Evolutionary conservation across 1,284 basidiomycete species (phyloP).

Genomic region (Cryptococcus neoformans): DNA sequence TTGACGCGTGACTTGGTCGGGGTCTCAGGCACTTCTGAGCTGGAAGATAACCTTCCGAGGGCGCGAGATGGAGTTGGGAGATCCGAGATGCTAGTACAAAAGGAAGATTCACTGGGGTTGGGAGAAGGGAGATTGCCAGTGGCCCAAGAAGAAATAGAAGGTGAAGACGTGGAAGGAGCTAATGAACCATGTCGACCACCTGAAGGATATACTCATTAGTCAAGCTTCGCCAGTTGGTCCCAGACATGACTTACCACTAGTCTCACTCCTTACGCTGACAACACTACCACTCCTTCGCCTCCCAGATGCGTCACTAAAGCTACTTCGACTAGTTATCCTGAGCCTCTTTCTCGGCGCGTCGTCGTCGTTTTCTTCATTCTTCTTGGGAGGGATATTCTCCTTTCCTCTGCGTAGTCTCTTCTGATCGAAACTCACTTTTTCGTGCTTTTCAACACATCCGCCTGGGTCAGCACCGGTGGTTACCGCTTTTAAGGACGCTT

Average conservation of each 20-base stretch:
- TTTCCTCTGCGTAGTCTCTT: slow-evolving; percentile 38
- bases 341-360: slow-evolving; percentile 28
- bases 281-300: slow-evolving; percentile 31
- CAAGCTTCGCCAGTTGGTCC: neutral
- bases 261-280: slow-evolving; percentile 40
- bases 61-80: too few species aligned
- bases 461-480: slow-evolving; percentile 5
- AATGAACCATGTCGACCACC: slow-evolving; percentile 22
- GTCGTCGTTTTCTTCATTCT: slow-evolving; percentile 23
- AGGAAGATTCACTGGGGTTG: too few species aligned
- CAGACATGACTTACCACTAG: slow-evolving; percentile 6
- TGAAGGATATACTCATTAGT: neutral
- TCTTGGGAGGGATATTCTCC: slow-evolving; percentile 45
- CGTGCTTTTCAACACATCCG: slow-evolving; percentile 5
- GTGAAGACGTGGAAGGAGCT: slow-evolving; percentile 20
- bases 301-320: slow-evolving; percentile 4
- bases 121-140: too few species aligned
- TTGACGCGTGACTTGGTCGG: too few species aligned
- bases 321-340: slow-evolving; percentile 22
- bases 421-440: slow-evolving; percentile 13
- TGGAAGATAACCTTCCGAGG: too few species aligned
- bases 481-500: slow-evolving; percentile 5
- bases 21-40: too few species aligned
- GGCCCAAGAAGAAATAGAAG: slow-evolving; percentile 1
- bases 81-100: too few species aligned